Percentiles rank a stretch among this genome's conserved stretches.
These are phyloP conservation scores for Edaphochlamys debaryana DNA, from an alignment of 139 green algal species.

Conservation along the genomic window DNA sequence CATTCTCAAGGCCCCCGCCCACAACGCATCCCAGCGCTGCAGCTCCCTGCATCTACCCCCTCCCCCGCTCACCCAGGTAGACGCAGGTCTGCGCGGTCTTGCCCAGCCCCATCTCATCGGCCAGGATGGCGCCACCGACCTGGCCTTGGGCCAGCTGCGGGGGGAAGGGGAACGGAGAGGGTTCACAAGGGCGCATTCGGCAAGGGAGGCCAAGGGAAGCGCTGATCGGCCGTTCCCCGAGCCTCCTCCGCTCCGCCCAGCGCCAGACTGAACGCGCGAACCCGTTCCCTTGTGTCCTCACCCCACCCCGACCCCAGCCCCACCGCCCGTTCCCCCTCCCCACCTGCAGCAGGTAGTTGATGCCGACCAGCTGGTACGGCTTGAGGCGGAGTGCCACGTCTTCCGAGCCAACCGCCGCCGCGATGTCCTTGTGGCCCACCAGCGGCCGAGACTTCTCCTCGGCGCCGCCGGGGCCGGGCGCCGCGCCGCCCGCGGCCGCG, in stretches of 20 bases:
- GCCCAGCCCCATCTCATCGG: slow-evolving; percentile 92
- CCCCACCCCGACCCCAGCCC: not conserved
- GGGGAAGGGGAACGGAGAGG: too few species aligned
- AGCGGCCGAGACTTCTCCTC: not conserved
- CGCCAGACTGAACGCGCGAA: too few species aligned
- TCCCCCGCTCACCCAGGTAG: slow-evolving; percentile 76
- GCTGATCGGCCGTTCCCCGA: too few species aligned
- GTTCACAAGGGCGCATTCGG: too few species aligned
- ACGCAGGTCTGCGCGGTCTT: slow-evolving; percentile 92
- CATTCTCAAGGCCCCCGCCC: too few species aligned
- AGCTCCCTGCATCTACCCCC: too few species aligned
- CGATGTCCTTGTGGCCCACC: slow-evolving; percentile 19
- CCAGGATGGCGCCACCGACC: slow-evolving; percentile 83
- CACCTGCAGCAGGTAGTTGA: slow-evolving; percentile 95
- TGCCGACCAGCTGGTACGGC: slow-evolving; percentile 92
- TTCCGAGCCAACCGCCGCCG: slow-evolving; percentile 29
- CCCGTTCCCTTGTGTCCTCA: not conserved
- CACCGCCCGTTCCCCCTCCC: not conserved
- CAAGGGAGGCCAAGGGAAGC: too few species aligned
- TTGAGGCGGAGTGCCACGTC: slow-evolving; percentile 76
- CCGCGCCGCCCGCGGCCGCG: not conserved
- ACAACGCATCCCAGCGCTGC: too few species aligned
- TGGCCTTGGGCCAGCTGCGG: not conserved
- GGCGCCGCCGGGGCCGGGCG: too few species aligned
- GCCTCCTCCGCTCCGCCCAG: too few species aligned